Conservation (phyloP, 192 early-diverging fungal genomes). For the Umbelopsis sp. region DNA sequence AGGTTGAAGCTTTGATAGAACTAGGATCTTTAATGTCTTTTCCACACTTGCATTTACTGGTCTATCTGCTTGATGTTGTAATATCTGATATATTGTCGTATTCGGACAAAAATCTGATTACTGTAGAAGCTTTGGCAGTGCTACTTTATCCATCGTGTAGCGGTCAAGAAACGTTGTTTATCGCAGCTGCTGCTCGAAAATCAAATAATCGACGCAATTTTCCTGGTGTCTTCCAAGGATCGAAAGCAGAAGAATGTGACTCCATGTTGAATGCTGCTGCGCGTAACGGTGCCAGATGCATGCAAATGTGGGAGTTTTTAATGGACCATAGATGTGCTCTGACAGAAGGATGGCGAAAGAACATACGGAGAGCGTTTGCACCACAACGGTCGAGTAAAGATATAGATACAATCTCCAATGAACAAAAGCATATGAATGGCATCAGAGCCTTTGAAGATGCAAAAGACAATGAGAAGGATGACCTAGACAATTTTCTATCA, state of each 20-base stretch:
- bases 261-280: slow-evolving; percentile 13
- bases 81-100: neutral
- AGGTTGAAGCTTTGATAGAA: neutral
- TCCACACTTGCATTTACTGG: slow-evolving; percentile 5
- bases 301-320: slow-evolving; percentile 20
- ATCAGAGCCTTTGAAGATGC: no score
- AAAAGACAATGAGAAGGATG: no score
- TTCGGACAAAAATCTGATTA: slow-evolving; percentile 10
- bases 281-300: neutral
- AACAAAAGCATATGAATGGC: no score
- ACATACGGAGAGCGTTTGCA: neutral
- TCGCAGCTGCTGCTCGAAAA: slow-evolving; percentile 3
- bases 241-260: neutral
- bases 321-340: slow-evolving; percentile 3
- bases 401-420: neutral
- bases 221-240: slow-evolving; percentile 7
- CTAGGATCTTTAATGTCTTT: slow-evolving; percentile 10
- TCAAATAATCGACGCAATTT: neutral
- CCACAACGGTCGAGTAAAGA: slow-evolving; percentile 3
- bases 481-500: no score
- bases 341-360: neutral
- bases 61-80: slow-evolving; percentile 4
- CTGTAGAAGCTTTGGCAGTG: slow-evolving; percentile 4
- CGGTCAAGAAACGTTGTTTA: neutral
- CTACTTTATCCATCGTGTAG: slow-evolving; percentile 6